These are phyloP conservation scores for Fraxinus angustifolia DNA, from an alignment of 305 asterid species.

Conservation along the genomic window DNA sequence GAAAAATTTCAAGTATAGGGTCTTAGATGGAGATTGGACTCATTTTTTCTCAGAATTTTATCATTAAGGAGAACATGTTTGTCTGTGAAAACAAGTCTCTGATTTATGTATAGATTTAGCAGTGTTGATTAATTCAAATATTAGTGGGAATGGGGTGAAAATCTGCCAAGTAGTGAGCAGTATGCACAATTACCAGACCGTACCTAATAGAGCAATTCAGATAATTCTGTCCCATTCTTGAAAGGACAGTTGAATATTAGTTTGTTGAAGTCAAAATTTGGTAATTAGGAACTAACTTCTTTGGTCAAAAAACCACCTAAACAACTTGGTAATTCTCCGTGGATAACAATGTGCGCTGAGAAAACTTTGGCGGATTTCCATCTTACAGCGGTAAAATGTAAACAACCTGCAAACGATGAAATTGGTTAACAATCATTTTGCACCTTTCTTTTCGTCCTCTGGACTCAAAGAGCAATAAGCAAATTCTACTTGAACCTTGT, in stretches of 20 bases:
- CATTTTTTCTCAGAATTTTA: background rate
- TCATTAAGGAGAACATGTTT: background rate
- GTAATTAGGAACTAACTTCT: background rate
- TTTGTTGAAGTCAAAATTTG: background rate
- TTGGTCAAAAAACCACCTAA: background rate
- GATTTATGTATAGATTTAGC: background rate
- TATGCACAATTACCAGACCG: background rate
- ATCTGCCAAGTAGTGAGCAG: background rate
- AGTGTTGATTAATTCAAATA: background rate
- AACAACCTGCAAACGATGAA: background rate
- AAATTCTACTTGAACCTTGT: conserved; percentile 22
- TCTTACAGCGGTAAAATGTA: background rate
- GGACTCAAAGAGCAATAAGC: background rate
- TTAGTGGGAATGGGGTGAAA: background rate
- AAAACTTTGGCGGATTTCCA: background rate
- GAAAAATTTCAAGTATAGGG: background rate
- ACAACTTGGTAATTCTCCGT: background rate
- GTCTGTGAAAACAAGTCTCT: background rate
- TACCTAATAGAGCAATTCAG: background rate
- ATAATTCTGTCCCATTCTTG: background rate
- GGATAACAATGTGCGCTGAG: background rate
- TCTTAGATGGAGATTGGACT: background rate
- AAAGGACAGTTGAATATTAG: background rate
- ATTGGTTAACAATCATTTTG: background rate
- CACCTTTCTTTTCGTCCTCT: background rate